Conservation (phyloP, 441 rosid species). For the Biscutella laevigata region DNA sequence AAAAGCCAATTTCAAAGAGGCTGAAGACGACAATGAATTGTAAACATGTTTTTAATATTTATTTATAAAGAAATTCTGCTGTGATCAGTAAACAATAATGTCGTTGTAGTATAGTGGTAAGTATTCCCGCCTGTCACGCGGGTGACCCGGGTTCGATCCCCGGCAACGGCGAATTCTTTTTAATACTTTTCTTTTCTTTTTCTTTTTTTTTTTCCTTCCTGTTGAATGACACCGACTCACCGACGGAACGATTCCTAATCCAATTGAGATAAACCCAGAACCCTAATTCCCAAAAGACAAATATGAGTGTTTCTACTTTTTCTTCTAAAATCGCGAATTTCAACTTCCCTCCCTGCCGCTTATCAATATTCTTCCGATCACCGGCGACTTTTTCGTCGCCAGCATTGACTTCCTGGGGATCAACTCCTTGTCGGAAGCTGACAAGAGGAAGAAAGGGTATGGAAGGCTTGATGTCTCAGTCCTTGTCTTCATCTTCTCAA, state of each 20-base stretch:
- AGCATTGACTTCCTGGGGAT: neutral
- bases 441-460: conserved; percentile 7
- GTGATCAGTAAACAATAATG: conserved; percentile 15
- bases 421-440: conserved; percentile 15
- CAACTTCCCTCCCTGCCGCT: conserved; percentile 19
- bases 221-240: neutral
- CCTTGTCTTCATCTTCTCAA: conserved; percentile 10
- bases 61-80: too few relatives aligned
- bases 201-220: neutral
- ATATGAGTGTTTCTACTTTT: conserved; percentile 18
- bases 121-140: conserved; percentile 74
- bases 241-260: conserved; percentile 4
- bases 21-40: neutral
- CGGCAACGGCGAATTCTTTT: conserved; percentile 11
- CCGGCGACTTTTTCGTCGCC: neutral
- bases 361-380: conserved; percentile 1
- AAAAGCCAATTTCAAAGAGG: conserved; percentile 49
- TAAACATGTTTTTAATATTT: too few relatives aligned
- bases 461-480: conserved; percentile 24
- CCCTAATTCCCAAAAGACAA: conserved; percentile 10
- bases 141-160: conserved; percentile 29
- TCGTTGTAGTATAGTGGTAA: conserved; percentile 89
- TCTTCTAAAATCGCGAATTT: conserved; percentile 15
- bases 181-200: neutral
- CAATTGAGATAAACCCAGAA: conserved; percentile 10